Evolutionary conservation across 495 filamentous ascomycete species (phyloP).

Genomic region (Aspergillus panamensis): DNA sequence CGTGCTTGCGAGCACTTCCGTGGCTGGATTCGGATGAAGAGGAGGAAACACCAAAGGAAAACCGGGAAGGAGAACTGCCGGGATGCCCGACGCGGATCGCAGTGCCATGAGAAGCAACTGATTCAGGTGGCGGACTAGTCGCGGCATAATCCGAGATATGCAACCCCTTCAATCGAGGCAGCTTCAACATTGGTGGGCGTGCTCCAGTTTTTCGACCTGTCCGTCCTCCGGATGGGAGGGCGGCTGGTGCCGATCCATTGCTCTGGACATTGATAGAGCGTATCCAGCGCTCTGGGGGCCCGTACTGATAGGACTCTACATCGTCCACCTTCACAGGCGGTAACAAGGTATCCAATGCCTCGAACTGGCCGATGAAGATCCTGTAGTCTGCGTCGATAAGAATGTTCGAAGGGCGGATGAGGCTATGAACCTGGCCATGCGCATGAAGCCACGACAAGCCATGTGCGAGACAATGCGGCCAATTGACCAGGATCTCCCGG

Average conservation of each 20-base stretch:
- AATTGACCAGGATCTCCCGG: conserved; percentile 66
- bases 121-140: conserved; percentile 29
- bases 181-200: conserved; percentile 22
- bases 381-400: conserved; percentile 67
- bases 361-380: conserved; percentile 72
- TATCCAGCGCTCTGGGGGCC: conserved; percentile 74
- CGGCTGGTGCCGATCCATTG: conserved; percentile 19
- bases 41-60: conserved; percentile 36
- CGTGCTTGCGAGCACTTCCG: conserved; percentile 25
- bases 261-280: conserved; percentile 39
- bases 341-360: conserved; percentile 56
- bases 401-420: conserved; percentile 79
- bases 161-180: conserved; percentile 25
- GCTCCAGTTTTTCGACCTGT: conserved; percentile 33
- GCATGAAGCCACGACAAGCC: conserved; percentile 74
- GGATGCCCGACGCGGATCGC: conserved; percentile 37
- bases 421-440: conserved; percentile 68
- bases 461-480: conserved; percentile 83
- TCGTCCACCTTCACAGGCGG: conserved; percentile 54
- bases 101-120: conserved; percentile 39
- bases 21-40: conserved; percentile 37
- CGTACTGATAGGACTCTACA: conserved; percentile 83
- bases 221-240: conserved; percentile 47
- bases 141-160: conserved; percentile 22
- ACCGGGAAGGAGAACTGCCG: conserved; percentile 33